Base-by-base conservation (phyloP, 306 rosid species). In the Prunus fruticosa region DNA sequence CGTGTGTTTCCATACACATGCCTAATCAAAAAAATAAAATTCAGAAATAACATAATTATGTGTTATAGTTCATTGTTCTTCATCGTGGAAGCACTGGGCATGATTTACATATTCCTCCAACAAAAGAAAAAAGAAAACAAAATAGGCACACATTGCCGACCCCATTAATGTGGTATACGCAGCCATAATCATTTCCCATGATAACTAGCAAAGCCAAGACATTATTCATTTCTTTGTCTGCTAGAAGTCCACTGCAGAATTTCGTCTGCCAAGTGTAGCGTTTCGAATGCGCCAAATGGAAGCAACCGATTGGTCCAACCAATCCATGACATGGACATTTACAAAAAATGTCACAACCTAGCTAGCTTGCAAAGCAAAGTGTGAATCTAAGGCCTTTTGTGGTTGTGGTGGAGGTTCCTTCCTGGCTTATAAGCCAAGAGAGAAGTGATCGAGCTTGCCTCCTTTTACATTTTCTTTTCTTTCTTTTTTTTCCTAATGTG, bases 401-500 rank as follows among this genome's bases (percentile, higher is more conserved):
- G 16, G 67, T 13, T 11, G 52, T 11, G 52, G 52, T 20, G 11
- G 62, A 56, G 62, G 14, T 56, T 56, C 28, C 27, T 27, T 27
- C 28, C 62, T 56, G 20, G 62, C 62, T 25, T 34, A 34, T 34
- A 34, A 34, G 41, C 41, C 41, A 64, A 69, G 85, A 84, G 82
- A 32, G 50, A 70, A 34, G 41, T 1, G 6, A 32, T 5, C 1
- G 38, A 71, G 83, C 80, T 51, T 77, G 73, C 22, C 75, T 66
- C 22, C 75, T 66, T 84, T 57, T 38, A 69, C 81, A 57, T 67
- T 28, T 22, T 62, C 10, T 18, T 51, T 9, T 32, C 7, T 32
- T 27, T n/a, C n/a, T 3, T 16, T 6, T 78, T 64, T 82, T 76
- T 76, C 90, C 91, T 6, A 77, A 83, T 85, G 83, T 74, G 89